These are phyloP conservation scores for Eremothecium gossypii DNA, from an alignment of 1,139 yeast genomes.

Conservation along the genomic window DNA sequence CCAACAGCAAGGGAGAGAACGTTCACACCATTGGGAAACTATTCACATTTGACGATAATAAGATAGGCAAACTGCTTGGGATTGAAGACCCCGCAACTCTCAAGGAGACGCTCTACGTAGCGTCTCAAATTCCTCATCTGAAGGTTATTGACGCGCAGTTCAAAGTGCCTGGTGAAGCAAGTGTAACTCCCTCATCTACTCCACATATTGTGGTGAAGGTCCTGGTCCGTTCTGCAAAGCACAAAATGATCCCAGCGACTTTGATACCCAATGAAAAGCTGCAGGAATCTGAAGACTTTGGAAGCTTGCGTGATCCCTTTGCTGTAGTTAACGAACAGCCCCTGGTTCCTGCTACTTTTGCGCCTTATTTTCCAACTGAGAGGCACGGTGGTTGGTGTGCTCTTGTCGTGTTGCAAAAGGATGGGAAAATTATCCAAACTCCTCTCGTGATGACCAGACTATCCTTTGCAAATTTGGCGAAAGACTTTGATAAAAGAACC, in stretches of 20 bases:
- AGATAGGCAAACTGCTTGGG: constrained; percentile 50
- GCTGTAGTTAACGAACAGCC: constrained; percentile 60
- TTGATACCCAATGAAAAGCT: constrained; percentile 33
- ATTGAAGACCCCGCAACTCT: constrained; percentile 40
- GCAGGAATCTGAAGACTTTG: constrained; percentile 48
- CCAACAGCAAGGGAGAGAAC: constrained; percentile 28
- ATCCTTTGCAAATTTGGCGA: constrained; percentile 22
- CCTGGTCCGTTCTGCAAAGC: constrained; percentile 60
- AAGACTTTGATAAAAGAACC: constrained; percentile 24
- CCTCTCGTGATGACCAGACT: constrained; percentile 45
- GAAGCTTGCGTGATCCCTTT: constrained; percentile 63
- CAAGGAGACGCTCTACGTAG: constrained; percentile 47
- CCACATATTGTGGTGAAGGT: constrained; percentile 71
- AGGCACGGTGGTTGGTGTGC: constrained; percentile 57
- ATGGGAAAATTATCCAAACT: constrained; percentile 65
- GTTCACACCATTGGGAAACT: constrained; percentile 60
- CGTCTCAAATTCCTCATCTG: constrained; percentile 58
- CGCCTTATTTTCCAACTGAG: constrained; percentile 67
- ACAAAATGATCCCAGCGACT: constrained; percentile 34
- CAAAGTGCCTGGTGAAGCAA: constrained; percentile 77
- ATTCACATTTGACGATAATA: constrained; percentile 46
- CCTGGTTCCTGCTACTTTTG: constrained; percentile 47
- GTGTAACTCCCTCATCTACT: constrained; percentile 63
- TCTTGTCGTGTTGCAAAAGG: constrained; percentile 60
- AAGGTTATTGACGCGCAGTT: constrained; percentile 65